These are phyloP conservation scores for Panellus pusillus DNA, from an alignment of 768 basidiomycete genomes.

Conservation along the genomic window DNA sequence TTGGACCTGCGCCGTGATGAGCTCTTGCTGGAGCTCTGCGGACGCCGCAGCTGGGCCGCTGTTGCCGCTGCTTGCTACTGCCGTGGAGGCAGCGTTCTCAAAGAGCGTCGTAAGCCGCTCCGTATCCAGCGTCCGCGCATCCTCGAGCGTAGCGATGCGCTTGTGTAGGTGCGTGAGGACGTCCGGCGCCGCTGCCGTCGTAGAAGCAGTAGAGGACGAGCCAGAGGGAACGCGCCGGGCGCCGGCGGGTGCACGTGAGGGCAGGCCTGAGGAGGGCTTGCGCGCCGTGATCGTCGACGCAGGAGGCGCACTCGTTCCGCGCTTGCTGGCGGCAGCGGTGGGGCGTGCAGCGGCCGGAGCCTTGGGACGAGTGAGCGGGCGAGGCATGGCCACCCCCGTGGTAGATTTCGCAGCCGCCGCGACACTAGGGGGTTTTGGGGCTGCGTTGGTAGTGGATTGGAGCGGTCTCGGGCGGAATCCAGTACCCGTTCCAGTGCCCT, in stretches of 20 bases:
- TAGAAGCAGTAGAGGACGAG: not conserved
- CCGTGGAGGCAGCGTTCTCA: conserved; percentile 1
- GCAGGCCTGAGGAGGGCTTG: conserved; percentile 13
- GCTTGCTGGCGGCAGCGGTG: not conserved
- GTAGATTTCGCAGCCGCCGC: conserved; percentile 5
- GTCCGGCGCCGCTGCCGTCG: conserved; percentile 14
- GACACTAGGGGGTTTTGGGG: not conserved
- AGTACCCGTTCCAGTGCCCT: conserved; percentile 5
- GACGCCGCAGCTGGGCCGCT: not conserved
- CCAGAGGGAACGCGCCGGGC: conserved; percentile 4
- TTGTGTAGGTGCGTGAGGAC: conserved; percentile 20
- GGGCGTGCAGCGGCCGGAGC: conserved; percentile 16
- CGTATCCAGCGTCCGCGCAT: conserved; percentile 10
- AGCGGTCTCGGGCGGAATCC: conserved; percentile 19
- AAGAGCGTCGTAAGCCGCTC: conserved; percentile 11
- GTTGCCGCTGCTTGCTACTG: not conserved
- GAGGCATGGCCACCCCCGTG: conserved; percentile 4
- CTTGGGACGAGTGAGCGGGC: conserved; percentile 10
- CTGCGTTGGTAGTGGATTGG: conserved; percentile 9
- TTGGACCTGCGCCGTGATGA: conserved; percentile 8
- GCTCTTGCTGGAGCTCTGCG: conserved; percentile 5
- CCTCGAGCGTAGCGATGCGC: conserved; percentile 18
- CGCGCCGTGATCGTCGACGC: conserved; percentile 5
- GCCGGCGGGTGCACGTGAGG: conserved; percentile 13
- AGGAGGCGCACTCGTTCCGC: not conserved